Base-by-base conservation (phyloP, 176 grass and related monocot genomes). In the Oryza glaberrima region DNA sequence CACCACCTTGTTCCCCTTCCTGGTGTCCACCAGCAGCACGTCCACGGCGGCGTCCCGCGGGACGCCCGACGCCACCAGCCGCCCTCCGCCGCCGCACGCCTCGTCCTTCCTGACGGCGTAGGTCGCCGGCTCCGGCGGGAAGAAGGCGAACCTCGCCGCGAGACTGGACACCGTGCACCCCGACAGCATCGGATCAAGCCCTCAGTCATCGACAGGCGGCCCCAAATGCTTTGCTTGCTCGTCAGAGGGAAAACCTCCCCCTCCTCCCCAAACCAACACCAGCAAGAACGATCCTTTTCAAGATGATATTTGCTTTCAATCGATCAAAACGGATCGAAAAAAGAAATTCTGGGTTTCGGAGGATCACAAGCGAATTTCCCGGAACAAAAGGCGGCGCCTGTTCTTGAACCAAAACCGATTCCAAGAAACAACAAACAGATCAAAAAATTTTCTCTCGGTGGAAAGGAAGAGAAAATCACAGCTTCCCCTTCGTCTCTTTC, bases 131-230 rank as follows among this genome's bases (percentile, higher is more conserved):
- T 96, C 86, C 70, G 97, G 97, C 81, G 97, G 97, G 90, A 99
- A 99, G 91, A 99, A 99, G 67, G 97, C 94, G 84, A 99, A 99
- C 83, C 92, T 88, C 78, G 97, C 97, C 88, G 94, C 97, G 83
- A 99, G 93, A 93, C 90, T 96, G 86, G 97, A 99, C 81, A 99
- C 92, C 88, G 91, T 91, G 90, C 97, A 99, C 93, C 90, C 88
- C 88, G 88, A 90, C 4, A 92, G 90, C 93, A 92, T 92, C 77
- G 90, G 87, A 45, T 84, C 81, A 79, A 87, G 75, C 87, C 43
- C 83, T 81, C 83, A 90, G 80, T 95, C 93, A 95, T 95, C 86
- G 93, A 92, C 90, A 82, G 86, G 78, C 82, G 69, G 72, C 74
- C 87, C 0, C 30, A 32, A 32, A 32, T 73, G 89, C 69, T 79